phyloP scores from a whole-genome alignment of 495 filamentous ascomycete genomes.

The Thermothielavioides terrestris region DNA sequence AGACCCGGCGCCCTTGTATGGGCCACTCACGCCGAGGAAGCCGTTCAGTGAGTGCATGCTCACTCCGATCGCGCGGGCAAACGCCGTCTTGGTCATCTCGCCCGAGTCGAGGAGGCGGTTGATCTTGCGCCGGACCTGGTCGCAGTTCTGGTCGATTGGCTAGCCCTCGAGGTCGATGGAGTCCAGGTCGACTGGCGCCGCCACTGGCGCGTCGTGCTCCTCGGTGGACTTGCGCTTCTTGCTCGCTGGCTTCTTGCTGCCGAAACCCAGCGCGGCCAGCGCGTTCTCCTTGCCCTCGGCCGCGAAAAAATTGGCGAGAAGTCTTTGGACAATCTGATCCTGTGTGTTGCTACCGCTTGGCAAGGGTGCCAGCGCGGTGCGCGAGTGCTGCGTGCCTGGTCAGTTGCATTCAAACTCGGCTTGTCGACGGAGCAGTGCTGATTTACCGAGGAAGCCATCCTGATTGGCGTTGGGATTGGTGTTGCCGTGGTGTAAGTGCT shows the following conservation, averaged over 20 bases:
- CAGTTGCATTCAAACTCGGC: no score
- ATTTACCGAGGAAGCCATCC: no score
- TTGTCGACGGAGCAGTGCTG: no score
- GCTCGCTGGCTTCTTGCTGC: constrained; percentile 9
- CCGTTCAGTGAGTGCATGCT: constrained; percentile 23
- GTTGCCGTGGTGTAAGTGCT: no score
- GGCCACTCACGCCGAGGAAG: constrained; percentile 33
- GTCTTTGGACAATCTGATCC: not conserved
- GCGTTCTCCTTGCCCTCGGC: not conserved
- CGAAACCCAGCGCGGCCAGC: not conserved
- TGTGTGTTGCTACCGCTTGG: not conserved
- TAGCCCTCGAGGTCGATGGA: constrained; percentile 16
- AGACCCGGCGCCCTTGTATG: constrained; percentile 21
- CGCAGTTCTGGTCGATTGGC: constrained; percentile 24
- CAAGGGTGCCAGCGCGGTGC: not conserved
- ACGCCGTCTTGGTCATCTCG: constrained; percentile 41
- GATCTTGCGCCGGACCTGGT: constrained; percentile 38
- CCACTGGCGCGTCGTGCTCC: constrained; percentile 12
- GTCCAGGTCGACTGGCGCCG: constrained; percentile 13
- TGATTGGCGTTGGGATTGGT: no score
- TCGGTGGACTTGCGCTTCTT: constrained; percentile 30
- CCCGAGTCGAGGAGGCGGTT: constrained; percentile 34
- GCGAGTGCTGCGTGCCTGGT: not conserved
- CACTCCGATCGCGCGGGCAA: constrained; percentile 33
- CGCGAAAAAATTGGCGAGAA: not conserved